Evolutionary conservation across 306 rosid genomes (phyloP).

Genomic region (Purshia tridentata): DNA sequence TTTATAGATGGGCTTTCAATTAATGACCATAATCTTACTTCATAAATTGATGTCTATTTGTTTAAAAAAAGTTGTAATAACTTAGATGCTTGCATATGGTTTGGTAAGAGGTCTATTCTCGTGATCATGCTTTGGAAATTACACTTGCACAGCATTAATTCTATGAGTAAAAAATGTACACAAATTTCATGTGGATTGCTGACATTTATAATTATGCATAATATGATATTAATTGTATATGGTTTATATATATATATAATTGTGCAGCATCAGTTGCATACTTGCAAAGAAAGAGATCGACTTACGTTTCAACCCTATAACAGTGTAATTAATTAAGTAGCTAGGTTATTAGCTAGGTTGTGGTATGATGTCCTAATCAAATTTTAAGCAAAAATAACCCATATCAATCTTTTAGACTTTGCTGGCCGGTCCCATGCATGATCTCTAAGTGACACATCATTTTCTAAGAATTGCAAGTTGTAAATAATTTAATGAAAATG

Average conservation of each 20-base stretch:
- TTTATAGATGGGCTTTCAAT: neutral
- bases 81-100: constrained; percentile 20
- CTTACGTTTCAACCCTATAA: too few relatives aligned
- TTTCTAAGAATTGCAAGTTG: constrained; percentile 38
- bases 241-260: too few relatives aligned
- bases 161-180: too few relatives aligned
- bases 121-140: constrained; percentile 9
- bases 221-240: too few relatives aligned
- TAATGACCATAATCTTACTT: too few relatives aligned
- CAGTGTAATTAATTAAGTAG: neutral
- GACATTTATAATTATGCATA: too few relatives aligned
- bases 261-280: too few relatives aligned
- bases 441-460: constrained; percentile 19
- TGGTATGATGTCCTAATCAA: constrained; percentile 34
- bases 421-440: constrained; percentile 32
- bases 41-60: constrained; percentile 11
- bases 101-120: constrained; percentile 28
- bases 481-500: constrained; percentile 6
- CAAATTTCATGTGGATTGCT: too few relatives aligned
- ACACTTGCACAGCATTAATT: neutral
- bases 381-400: constrained; percentile 29
- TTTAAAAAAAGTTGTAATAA: constrained; percentile 11
- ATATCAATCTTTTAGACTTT: constrained; percentile 15
- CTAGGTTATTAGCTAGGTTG: constrained; percentile 8
- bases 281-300: too few relatives aligned